phyloP scores from a whole-genome alignment of 2,329 filamentous ascomycete genomes.

The Cladosporium cucumerinum region DNA sequence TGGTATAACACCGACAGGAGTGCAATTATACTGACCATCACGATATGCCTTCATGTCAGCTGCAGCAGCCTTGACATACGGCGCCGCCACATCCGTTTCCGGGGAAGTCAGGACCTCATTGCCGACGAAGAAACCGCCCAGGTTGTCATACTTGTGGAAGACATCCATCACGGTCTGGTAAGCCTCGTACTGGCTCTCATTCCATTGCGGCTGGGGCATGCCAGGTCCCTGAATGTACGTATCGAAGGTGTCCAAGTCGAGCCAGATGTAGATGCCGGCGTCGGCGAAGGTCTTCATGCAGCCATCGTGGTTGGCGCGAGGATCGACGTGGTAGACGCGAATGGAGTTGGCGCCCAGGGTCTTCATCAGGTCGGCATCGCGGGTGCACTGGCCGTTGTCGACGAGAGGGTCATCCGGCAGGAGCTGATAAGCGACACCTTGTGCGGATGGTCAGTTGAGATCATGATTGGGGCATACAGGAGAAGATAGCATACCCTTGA shows the following conservation, averaged over 20 bases:
- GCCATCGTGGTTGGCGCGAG: slow-evolving; percentile 64
- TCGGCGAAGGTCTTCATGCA: slow-evolving; percentile 80
- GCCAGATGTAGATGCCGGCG: slow-evolving; percentile 77
- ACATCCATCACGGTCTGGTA: slow-evolving; percentile 73
- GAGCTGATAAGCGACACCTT: slow-evolving; percentile 44
- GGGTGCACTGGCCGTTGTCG: slow-evolving; percentile 70
- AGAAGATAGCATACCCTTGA: slow-evolving; percentile 62
- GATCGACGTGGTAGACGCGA: slow-evolving; percentile 80
- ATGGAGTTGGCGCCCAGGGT: slow-evolving; percentile 78
- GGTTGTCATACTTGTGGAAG: slow-evolving; percentile 74
- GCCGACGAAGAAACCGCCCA: slow-evolving; percentile 79
- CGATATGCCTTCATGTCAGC: slow-evolving; percentile 82
- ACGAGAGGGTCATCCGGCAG: slow-evolving; percentile 71
- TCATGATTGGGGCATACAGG: background rate
- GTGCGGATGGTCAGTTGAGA: slow-evolving; percentile 40
- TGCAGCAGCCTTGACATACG: slow-evolving; percentile 77
- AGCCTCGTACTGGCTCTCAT: slow-evolving; percentile 63
- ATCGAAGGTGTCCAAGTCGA: slow-evolving; percentile 75
- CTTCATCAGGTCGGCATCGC: slow-evolving; percentile 74
- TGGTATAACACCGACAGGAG: too few species aligned
- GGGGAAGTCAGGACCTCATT: slow-evolving; percentile 73
- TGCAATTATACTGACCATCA: slow-evolving; percentile 67
- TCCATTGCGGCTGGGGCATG: slow-evolving; percentile 62
- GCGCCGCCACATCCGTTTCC: slow-evolving; percentile 62
- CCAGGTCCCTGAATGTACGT: slow-evolving; percentile 55